Base-by-base conservation (phyloP, 2,329 filamentous ascomycete genomes). In the Xylaria sp. region DNA sequence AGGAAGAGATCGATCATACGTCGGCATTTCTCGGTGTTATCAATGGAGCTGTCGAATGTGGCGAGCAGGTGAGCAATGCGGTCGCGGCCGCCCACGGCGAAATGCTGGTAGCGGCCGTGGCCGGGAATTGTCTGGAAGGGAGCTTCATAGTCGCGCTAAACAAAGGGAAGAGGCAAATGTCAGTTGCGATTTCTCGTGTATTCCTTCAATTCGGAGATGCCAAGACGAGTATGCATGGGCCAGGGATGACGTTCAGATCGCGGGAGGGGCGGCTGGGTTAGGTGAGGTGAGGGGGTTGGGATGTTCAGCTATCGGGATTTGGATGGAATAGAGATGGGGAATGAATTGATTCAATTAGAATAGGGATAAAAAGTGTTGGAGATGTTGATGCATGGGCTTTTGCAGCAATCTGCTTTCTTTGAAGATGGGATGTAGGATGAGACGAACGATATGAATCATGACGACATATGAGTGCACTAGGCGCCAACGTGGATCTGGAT, bases 101-200 rank as follows among this genome's bases (percentile, higher is more conserved):
- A 86, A 71, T 87, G 84, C 67, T 86, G 84, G 80, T 84, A 86
- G 49, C 84, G 78, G 7, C 78, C 83, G 62, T 84, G 81, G 8
- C 80, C 79, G 0, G 81, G 81, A 54, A 84, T 84, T 0, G 72
- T 67, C 53, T 76, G 54, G 61, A 71, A 73, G 44, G 70, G 71
- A 46, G 70, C 67, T 54, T 72, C 71, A 59, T 70, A 73, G 61
- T 73, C 71, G 61, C 71, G 66, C 71, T 73, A 23, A 34, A 51
- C 5, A 49, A 3, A 18, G 48, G 10, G 34, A 35, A 34, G 2
- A 49, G 59, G 65, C 55, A 67, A 48, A 35, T 53, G 49, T 56
- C 18, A 54, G 35, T 30, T 53, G 9, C 5, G 2, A 16, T 16
- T 56, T 19, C 9, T 39, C 52, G 2, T 10, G 3, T 52, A 30